Evolutionary conservation across 208 protist genomes (phyloP), one percentile per base, ranked within the genome.

Genomic region (Trypanosoma mega): DNA sequence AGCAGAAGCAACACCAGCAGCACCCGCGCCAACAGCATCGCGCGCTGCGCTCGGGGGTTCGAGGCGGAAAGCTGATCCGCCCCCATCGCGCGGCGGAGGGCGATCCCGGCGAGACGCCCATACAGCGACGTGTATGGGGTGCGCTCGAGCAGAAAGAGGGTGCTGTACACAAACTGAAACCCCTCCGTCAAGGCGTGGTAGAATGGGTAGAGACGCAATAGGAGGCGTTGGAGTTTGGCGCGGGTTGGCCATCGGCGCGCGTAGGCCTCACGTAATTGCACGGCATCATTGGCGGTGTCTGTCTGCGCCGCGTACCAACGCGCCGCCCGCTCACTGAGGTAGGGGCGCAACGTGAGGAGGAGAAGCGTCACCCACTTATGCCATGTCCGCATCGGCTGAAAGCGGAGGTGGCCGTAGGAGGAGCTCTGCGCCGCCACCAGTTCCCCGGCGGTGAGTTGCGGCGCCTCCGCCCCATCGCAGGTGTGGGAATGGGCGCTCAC

Each of bases 61-160:
- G 55, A 48, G 16, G 58, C 45, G 8, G 64, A 46, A 5, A 80
- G 52, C 5, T 62, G 55, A 67, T 92, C 87, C 29, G 56, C 63
- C 3, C 26, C 16, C 3, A 72, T 85, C 7, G 60, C 68, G 12
- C 87, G 72, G 9, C 79, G 78, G 8, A 91, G 46, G 14, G 55
- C 75, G 41, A 91, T 80, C 30, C 76, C 66, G 57, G 81, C 82
- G 3, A 91, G 0, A 47, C 83, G 83, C 34, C 90, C 74, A 47
- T 59, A 54, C 21, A 66, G 69, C 5, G 73, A 74, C 2, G 73
- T 72, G 62, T 82, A 91, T 16, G 83, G 83, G 3, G 87, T 93
- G 49, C 82, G 37, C 69, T 90, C 87, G 14, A 88, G 54, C 23
- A 93, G 39, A 65, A 80, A 93, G 45, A 77, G 68, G 33, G 91